Base-by-base conservation (phyloP, 495 filamentous ascomycete genomes). In the Tuber brumale region DNA sequence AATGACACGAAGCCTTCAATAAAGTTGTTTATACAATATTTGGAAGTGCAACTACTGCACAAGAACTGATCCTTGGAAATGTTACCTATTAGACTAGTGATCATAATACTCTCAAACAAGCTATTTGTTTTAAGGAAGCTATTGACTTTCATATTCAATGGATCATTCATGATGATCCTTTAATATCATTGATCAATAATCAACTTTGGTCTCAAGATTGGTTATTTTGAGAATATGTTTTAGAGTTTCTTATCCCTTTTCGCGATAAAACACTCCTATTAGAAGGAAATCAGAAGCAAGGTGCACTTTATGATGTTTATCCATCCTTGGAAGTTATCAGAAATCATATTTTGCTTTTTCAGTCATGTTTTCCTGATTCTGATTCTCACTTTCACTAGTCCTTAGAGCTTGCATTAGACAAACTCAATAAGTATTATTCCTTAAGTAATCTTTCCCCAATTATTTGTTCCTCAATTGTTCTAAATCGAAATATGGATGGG, bases 401-500 rank as follows among this genome's bases (percentile, higher is more conserved):
- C 31, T 43, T 74, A 41, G 18, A 76, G 14, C 35, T 73, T 10
- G 43, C 57, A 23, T 31, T 3, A 1, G 19, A 46, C 43, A 76
- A 70, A 57, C 42, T 74, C 1, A 1, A 70, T 4, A 76, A 76
- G 18, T 76, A 76, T 18, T 74, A 73, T 31, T 70, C 21, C 4
- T 3, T 73, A 0, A 41, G 18, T 6, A 14, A 14, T 4, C 21
- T 74, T 0, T 76, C 61, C 3, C 71, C 42, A 1, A 74, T 76
- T 35, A 46, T 76, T 27, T 73, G 71, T 14, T 31, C 75, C 0
- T 46, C 43, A 0, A 73, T 76, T n/a, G 3, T 70, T 1, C 8
- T 70, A 2, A 42, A 76, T 43, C 43, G 61, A 1, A 70, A 76
- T 21, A 74, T 76, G 31, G 27, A 73, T 18, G 31, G 35, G 0